Evolutionary conservation across 1,139 yeast species (phyloP).

Genomic region (Kodamaea arcana): DNA sequence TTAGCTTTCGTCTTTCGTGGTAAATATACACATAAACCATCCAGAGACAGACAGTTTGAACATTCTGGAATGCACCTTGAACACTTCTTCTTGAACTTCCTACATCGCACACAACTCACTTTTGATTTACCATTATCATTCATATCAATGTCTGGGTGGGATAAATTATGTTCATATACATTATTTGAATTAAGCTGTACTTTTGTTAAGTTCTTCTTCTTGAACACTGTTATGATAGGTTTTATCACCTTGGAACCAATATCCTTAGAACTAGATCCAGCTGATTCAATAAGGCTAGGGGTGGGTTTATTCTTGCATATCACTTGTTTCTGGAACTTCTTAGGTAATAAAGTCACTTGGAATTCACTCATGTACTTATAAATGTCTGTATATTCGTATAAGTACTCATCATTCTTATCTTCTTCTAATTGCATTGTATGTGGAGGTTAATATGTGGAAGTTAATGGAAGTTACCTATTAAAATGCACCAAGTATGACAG

Average conservation of each 20-base stretch:
- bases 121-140: conserved; percentile 15
- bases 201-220: conserved; percentile 18
- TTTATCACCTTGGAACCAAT: conserved; percentile 1
- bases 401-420: conserved; percentile 4
- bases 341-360: conserved; percentile 11
- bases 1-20: conserved; percentile 12
- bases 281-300: conserved; percentile 1
- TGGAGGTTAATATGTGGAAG: too few relatives aligned
- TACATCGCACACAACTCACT: conserved; percentile 23
- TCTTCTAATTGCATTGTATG: too few relatives aligned
- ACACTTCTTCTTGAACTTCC: conserved; percentile 24
- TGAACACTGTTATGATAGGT: conserved; percentile 20
- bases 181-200: conserved; percentile 9
- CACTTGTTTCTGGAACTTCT: not conserved
- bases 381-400: conserved; percentile 13
- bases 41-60: conserved; percentile 20
- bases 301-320: not conserved
- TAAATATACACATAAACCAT: conserved; percentile 20
- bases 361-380: conserved; percentile 14
- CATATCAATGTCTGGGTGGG: conserved; percentile 13
- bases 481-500: too few relatives aligned
- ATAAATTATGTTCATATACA: conserved; percentile 18
- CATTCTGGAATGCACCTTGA: conserved; percentile 23
- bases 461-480: too few relatives aligned
- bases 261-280: conserved; percentile 5